Conservation (phyloP, 2,329 filamentous ascomycete species). For the Ilyonectria robusta region DNA sequence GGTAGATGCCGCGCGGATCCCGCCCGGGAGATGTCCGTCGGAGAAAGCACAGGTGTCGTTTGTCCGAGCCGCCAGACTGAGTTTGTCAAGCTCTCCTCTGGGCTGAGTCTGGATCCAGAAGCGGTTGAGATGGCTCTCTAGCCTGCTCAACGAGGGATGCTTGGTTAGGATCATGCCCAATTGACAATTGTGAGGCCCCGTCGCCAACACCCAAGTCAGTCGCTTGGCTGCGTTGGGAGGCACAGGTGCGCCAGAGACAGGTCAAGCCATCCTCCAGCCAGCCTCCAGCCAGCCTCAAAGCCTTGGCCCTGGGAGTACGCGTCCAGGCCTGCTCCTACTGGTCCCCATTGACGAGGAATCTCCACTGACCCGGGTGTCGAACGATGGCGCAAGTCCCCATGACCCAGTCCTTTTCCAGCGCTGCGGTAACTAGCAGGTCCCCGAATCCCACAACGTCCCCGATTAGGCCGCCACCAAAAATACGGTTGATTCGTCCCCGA, state of each 20-base stretch:
- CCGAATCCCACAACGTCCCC: constrained; percentile 29
- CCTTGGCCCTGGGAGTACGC: constrained; percentile 7
- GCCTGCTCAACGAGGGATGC: constrained; percentile 18
- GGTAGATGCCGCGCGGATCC: not conserved
- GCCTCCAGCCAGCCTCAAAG: constrained; percentile 4
- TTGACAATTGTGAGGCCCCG: not conserved
- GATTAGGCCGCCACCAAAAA: constrained; percentile 35
- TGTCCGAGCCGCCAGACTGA: not conserved
- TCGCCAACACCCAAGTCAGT: constrained; percentile 1
- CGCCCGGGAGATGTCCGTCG: not conserved
- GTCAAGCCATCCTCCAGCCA: constrained; percentile 7
- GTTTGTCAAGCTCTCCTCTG: constrained; percentile 2
- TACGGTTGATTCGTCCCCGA: constrained; percentile 15
- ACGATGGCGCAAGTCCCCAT: constrained; percentile 30
- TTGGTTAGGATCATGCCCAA: constrained; percentile 2
- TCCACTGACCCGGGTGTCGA: not conserved
- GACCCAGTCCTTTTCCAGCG: constrained; percentile 43
- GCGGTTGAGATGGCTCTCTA: constrained; percentile 15
- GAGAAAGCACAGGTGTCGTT: not conserved
- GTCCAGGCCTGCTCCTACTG: constrained; percentile 8
- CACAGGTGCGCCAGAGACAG: not conserved
- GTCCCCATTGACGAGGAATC: constrained; percentile 24
- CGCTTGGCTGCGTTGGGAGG: not conserved
- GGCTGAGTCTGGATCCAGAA: constrained; percentile 2
- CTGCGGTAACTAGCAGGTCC: constrained; percentile 44